These are phyloP conservation scores for Senecio squalidus DNA, from an alignment of 140 eudicot genomes.

Conservation along the genomic window DNA sequence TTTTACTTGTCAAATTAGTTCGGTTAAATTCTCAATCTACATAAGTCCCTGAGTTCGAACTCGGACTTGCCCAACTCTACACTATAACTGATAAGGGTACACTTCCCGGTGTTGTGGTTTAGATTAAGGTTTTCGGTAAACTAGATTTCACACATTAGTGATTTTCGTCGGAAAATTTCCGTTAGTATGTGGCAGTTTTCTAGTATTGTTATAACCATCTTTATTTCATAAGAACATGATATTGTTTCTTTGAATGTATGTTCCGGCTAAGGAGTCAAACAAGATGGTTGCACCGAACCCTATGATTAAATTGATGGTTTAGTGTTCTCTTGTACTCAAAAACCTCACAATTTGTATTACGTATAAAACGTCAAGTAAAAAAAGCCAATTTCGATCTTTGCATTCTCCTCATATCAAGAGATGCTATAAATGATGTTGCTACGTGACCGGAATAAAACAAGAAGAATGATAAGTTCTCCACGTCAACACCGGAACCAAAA, in stretches of 20 bases:
- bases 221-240: no score
- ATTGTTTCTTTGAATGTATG: constrained; percentile 28
- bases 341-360: constrained; percentile 47
- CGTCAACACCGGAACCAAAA: constrained; percentile 76
- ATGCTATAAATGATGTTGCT: constrained; percentile 71
- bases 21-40: no score
- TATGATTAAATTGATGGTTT: constrained; percentile 71
- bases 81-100: no score
- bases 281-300: constrained; percentile 74
- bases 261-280: constrained; percentile 57
- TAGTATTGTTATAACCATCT: no score
- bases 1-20: no score
- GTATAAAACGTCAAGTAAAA: constrained; percentile 45
- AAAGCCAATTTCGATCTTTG: constrained; percentile 53
- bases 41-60: no score
- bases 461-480: constrained; percentile 76
- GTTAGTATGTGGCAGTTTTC: no score
- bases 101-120: no score
- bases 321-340: constrained; percentile 71
- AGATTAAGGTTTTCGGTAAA: no score
- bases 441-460: constrained; percentile 82
- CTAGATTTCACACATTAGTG: no score
- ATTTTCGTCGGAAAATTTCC: no score
- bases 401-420: constrained; percentile 72
- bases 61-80: no score